These are phyloP conservation scores for Scutellaria galericulata DNA, from an alignment of 257 asterid species.

Conservation along the genomic window DNA sequence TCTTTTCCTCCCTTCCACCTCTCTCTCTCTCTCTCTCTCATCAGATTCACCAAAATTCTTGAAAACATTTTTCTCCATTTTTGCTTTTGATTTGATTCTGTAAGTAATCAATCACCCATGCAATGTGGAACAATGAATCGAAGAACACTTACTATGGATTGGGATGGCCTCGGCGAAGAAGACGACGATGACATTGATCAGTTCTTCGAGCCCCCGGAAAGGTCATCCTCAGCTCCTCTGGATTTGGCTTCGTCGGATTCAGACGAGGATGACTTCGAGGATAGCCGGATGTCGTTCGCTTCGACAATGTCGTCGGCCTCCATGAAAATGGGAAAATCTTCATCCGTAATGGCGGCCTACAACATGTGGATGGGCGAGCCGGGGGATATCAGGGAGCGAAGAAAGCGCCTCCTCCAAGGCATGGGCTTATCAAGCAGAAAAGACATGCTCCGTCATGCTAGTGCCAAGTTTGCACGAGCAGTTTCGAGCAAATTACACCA, in stretches of 20 bases:
- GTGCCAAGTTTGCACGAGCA: conserved; percentile 48
- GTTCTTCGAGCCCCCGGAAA: conserved; percentile 67
- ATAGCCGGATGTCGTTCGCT: conserved; percentile 74
- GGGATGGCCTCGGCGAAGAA: conserved; percentile 74
- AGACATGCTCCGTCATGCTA: conserved; percentile 60
- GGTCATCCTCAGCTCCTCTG: conserved; percentile 65
- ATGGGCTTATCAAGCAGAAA: conserved; percentile 89
- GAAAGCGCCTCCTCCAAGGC: conserved; percentile 80
- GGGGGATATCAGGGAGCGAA: conserved; percentile 80
- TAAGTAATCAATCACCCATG: conserved; percentile 18
- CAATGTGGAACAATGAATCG: conserved; percentile 64
- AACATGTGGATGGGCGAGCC: conserved; percentile 96
- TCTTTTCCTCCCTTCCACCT: conserved; percentile 68
- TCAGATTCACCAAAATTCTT: conserved; percentile 37
- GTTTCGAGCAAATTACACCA: conserved; percentile 41
- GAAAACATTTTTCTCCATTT: conserved; percentile 17
- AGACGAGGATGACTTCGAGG: conserved; percentile 70
- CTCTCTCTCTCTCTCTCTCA: conserved; percentile 39
- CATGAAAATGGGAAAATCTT: conserved; percentile 30
- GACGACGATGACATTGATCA: conserved; percentile 64
- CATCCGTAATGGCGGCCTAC: conserved; percentile 49
- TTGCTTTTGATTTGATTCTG: background rate
- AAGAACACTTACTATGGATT: conserved; percentile 85
- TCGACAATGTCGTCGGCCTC: conserved; percentile 59
- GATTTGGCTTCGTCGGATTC: conserved; percentile 59